Conservation (phyloP, 805 yeast genomes). For the Candida ficus region DNA sequence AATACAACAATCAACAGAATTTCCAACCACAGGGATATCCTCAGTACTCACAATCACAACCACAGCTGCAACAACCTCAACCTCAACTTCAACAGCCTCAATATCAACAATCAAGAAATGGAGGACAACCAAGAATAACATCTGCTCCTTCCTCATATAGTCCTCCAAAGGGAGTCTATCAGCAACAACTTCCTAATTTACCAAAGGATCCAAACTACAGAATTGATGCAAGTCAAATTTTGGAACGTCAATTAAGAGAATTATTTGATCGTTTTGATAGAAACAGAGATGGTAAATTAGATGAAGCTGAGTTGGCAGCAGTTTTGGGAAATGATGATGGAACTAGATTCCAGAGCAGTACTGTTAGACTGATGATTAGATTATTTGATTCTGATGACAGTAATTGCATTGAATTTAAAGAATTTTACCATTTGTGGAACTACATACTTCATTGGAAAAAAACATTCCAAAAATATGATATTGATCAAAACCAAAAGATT, state of each 20-base stretch:
- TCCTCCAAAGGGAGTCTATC: conserved; percentile 2
- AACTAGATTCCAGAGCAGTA: conserved; percentile 53
- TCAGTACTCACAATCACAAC: conserved; percentile 5
- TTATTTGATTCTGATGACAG: conserved; percentile 50
- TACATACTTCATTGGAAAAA: conserved; percentile 63
- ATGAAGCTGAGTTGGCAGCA: conserved; percentile 50
- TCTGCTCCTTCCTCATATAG: conserved; percentile 1
- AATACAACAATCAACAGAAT: neutral
- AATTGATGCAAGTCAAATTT: conserved; percentile 14
- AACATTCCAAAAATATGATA: conserved; percentile 56
- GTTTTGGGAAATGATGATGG: conserved; percentile 63
- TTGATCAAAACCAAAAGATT: conserved; percentile 52
- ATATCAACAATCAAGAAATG: neutral
- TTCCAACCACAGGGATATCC: neutral
- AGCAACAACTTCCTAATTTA: conserved; percentile 2
- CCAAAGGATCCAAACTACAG: conserved; percentile 6
- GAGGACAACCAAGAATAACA: neutral
- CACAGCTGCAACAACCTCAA: conserved; percentile 4
- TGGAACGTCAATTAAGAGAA: conserved; percentile 43
- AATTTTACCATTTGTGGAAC: conserved; percentile 65
- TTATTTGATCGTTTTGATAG: conserved; percentile 53
- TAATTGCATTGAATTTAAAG: conserved; percentile 46
- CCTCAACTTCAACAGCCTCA: conserved; percentile 9
- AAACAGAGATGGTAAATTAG: conserved; percentile 47
- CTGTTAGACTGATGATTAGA: conserved; percentile 57